Percentiles rank a stretch among this genome's conserved stretches.
phyloP scores from a whole-genome alignment of 2,329 filamentous ascomycete genomes.

The Aureobasidium sp. region DNA sequence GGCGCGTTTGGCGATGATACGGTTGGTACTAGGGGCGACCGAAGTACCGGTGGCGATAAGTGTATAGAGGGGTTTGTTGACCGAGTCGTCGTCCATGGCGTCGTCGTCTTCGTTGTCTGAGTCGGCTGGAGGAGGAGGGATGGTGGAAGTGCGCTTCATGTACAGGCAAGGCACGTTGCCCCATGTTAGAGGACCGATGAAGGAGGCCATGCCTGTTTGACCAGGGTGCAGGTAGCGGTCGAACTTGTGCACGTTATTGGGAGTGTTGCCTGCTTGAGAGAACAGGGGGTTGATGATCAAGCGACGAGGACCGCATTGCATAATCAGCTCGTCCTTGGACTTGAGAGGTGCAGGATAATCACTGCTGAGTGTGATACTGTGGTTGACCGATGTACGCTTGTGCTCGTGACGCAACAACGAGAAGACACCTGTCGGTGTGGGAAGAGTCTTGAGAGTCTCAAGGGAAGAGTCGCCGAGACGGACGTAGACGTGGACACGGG shows the following conservation, averaged over 20 bases:
- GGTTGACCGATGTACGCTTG: slow-evolving; percentile 84
- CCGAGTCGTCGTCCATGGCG: slow-evolving; percentile 15
- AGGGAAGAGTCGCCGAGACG: slow-evolving; percentile 38
- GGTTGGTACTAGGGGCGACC: slow-evolving; percentile 61
- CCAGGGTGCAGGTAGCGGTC: slow-evolving; percentile 87
- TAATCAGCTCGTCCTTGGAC: slow-evolving; percentile 83
- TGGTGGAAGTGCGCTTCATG: slow-evolving; percentile 55
- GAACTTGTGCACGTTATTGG: slow-evolving; percentile 97
- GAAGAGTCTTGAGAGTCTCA: slow-evolving; percentile 44
- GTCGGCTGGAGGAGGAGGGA: slow-evolving; percentile 35
- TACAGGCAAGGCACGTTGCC: slow-evolving; percentile 84
- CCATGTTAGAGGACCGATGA: slow-evolving; percentile 87
- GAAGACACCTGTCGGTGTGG: slow-evolving; percentile 64
- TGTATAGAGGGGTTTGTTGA: slow-evolving; percentile 25
- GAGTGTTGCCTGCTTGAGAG: slow-evolving; percentile 79
- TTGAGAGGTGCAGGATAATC: slow-evolving; percentile 70
- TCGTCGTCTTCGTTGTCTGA: slow-evolving; percentile 34
- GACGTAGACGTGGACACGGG: slow-evolving; percentile 72
- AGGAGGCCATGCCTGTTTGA: slow-evolving; percentile 78
- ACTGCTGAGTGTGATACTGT: slow-evolving; percentile 76
- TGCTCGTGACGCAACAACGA: slow-evolving; percentile 90
- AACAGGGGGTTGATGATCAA: slow-evolving; percentile 85
- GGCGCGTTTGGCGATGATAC: slow-evolving; percentile 87
- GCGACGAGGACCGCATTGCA: slow-evolving; percentile 83
- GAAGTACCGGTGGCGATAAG: slow-evolving; percentile 84